phyloP scores from a whole-genome alignment of 805 yeast species.

The Metschnikowia dekortorum region DNA sequence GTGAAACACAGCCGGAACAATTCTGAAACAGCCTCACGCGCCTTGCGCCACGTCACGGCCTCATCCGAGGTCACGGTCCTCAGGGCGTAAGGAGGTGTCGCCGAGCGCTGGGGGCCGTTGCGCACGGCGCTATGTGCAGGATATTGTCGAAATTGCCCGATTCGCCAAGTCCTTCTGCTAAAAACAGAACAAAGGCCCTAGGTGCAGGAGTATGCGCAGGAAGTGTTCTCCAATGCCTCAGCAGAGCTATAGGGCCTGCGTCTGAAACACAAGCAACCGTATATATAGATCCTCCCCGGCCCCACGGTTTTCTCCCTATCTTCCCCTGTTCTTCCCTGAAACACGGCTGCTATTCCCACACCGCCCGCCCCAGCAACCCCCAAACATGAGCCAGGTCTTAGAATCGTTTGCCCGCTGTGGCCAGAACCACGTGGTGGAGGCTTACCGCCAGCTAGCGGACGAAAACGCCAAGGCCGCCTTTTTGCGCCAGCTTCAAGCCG shows the following conservation, averaged over 20 bases:
- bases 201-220: slow-evolving; percentile 3
- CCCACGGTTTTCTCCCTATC: no score
- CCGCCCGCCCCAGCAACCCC: not conserved
- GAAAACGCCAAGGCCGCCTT: slow-evolving; percentile 31
- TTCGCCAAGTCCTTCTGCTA: slow-evolving; percentile 17
- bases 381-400: not conserved
- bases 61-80: no score
- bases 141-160: slow-evolving; percentile 3
- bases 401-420: slow-evolving; percentile 17
- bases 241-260: not conserved
- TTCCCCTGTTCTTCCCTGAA: no score
- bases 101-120: no score
- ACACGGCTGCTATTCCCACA: no score
- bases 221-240: not conserved
- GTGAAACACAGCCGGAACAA: no score
- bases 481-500: slow-evolving; percentile 36
- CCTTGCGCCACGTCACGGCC: no score
- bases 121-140: no score
- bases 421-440: slow-evolving; percentile 51
- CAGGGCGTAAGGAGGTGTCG: no score
- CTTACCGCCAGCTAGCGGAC: slow-evolving; percentile 37
- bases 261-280: not conserved
- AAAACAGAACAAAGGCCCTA: not conserved
- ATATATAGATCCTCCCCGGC: not conserved
- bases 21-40: no score